A percentile compares a stretch with the other conserved stretches of the same genome.
Conservation (phyloP, 352 stramenopile species). For the Pythium folliculosum region DNA sequence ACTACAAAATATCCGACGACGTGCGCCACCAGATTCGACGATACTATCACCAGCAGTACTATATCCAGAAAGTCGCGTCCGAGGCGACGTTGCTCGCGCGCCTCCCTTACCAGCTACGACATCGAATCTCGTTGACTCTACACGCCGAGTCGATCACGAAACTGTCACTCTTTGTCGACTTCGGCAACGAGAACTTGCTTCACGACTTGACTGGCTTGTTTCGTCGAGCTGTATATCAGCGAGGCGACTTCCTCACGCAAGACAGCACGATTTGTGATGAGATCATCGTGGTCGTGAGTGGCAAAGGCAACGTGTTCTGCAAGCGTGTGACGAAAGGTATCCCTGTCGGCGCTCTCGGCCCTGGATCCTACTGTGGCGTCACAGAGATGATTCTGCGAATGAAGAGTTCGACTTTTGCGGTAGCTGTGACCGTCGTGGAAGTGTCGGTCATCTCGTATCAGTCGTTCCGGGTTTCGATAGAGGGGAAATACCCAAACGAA, state of each 20-base stretch:
- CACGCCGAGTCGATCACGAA: conserved; percentile 68
- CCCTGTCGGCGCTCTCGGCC: conserved; percentile 52
- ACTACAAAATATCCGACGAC: conserved; percentile 60
- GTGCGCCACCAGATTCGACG: conserved; percentile 61
- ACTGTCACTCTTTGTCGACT: conserved; percentile 58
- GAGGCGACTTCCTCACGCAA: conserved; percentile 57
- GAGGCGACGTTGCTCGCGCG: conserved; percentile 60
- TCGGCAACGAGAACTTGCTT: conserved; percentile 53
- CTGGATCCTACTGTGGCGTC: conserved; percentile 65
- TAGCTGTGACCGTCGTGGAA: conserved; percentile 57
- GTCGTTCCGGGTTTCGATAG: conserved; percentile 48
- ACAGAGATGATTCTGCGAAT: conserved; percentile 65
- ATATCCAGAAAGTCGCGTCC: conserved; percentile 71
- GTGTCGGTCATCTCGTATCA: conserved; percentile 51
- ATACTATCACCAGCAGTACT: conserved; percentile 80
- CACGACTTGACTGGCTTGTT: conserved; percentile 75
- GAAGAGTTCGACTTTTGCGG: conserved; percentile 48
- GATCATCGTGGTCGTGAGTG: conserved; percentile 69
- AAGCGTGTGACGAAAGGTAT: conserved; percentile 34
- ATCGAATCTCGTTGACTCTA: conserved; percentile 72
- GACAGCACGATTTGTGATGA: conserved; percentile 69
- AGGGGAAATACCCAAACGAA: conserved; percentile 48
- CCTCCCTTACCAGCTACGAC: conserved; percentile 55
- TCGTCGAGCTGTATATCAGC: conserved; percentile 62
- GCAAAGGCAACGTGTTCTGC: conserved; percentile 60